phyloP scores from a whole-genome alignment of 1,284 basidiomycete genomes.

The Apiotrichum sp. region DNA sequence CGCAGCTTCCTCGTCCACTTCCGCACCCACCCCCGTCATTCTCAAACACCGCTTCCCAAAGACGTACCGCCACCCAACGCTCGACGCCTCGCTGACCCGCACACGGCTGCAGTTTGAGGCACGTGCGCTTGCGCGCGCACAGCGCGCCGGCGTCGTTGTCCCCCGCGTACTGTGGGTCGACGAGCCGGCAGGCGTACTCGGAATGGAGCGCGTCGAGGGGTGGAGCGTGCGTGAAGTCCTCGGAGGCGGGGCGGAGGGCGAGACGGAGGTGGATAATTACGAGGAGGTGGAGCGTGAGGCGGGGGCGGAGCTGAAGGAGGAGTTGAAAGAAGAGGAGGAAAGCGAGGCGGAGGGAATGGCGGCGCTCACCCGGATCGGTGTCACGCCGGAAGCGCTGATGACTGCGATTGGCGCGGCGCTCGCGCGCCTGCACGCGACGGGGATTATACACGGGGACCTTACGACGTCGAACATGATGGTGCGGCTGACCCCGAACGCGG shows the following conservation, averaged over 20 bases:
- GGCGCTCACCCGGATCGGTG: constrained; percentile 53
- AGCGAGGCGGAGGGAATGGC: constrained; percentile 27
- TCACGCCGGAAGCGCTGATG: constrained; percentile 66
- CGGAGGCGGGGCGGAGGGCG: constrained; percentile 57
- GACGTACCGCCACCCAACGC: constrained; percentile 75
- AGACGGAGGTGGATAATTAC: constrained; percentile 51
- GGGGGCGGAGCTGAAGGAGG: background rate
- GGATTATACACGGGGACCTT: constrained; percentile 91
- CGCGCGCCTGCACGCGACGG: constrained; percentile 80
- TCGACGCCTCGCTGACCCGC: constrained; percentile 73
- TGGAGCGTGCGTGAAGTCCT: constrained; percentile 72
- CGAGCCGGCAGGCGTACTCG: constrained; percentile 68
- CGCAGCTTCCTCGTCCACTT: constrained; percentile 8
- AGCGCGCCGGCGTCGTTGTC: constrained; percentile 75
- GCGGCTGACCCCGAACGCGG: constrained; percentile 47
- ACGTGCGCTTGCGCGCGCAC: constrained; percentile 73
- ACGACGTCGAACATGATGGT: constrained; percentile 99
- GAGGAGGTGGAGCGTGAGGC: constrained; percentile 50
- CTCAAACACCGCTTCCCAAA: constrained; percentile 92
- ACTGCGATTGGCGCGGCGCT: constrained; percentile 73
- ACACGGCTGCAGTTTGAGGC: constrained; percentile 80
- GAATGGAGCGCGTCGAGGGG: constrained; percentile 87
- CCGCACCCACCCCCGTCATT: constrained; percentile 53
- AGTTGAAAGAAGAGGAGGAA: background rate
- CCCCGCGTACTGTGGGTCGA: constrained; percentile 85